Evolutionary conservation across 2,329 filamentous ascomycete species (phyloP).

Genomic region (Gliomastix tumulicola): DNA sequence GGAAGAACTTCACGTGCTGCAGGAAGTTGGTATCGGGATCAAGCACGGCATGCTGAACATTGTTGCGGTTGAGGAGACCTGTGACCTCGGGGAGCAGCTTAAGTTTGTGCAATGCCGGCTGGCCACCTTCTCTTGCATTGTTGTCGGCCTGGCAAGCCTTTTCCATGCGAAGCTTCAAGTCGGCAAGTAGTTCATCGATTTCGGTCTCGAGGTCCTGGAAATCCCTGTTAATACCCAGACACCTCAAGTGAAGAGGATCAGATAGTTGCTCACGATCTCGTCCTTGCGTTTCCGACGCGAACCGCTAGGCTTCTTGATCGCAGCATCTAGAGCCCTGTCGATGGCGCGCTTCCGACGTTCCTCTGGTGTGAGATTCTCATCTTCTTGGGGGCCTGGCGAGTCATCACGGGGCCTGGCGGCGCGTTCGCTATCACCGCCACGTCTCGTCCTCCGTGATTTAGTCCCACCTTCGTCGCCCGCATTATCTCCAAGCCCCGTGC

Average conservation of each 20-base stretch:
- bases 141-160: conserved; percentile 83
- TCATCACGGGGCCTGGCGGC: conserved; percentile 35
- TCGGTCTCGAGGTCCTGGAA: conserved; percentile 77
- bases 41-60: conserved; percentile 74
- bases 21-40: conserved; percentile 94
- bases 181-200: conserved; percentile 83
- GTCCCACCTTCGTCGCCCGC: conserved; percentile 35
- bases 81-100: conserved; percentile 90
- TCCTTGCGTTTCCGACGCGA: conserved; percentile 74
- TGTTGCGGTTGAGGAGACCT: conserved; percentile 81
- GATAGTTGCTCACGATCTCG: conserved; percentile 63
- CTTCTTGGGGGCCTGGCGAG: conserved; percentile 57
- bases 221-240: not conserved
- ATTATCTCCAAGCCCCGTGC: conserved; percentile 39
- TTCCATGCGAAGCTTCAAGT: conserved; percentile 86
- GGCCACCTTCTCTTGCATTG: conserved; percentile 66
- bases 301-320: conserved; percentile 66
- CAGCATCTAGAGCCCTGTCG: conserved; percentile 80
- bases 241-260: not conserved
- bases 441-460: conserved; percentile 39
- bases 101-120: conserved; percentile 86
- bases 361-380: conserved; percentile 75
- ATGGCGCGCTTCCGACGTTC: conserved; percentile 79
- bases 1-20: conserved; percentile 92
- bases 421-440: conserved; percentile 36